Evolutionary conservation across 495 filamentous ascomycete species (phyloP).

Genomic region (Penicillium odoratum): DNA sequence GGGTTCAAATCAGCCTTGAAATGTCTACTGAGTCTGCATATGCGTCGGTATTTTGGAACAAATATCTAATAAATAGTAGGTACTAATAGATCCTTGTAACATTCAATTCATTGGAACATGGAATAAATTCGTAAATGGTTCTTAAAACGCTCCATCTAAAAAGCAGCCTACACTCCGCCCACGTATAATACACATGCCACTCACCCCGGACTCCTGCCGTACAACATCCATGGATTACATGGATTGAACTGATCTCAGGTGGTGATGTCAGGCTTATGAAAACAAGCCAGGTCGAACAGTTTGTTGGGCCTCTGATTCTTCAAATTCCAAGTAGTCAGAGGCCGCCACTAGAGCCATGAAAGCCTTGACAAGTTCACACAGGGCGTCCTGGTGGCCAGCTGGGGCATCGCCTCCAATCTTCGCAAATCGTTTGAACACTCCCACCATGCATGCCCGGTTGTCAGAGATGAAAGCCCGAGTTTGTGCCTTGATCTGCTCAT

Average conservation of each 20-base stretch:
- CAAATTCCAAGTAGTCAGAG: conserved; percentile 60
- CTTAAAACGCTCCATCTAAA: conserved; percentile 21
- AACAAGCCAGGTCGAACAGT: conserved; percentile 34
- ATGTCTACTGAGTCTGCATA: too few species aligned
- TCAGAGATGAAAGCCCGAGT: conserved; percentile 74
- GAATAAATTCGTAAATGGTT: conserved; percentile 1
- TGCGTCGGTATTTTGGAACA: too few species aligned
- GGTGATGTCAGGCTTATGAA: conserved; percentile 27
- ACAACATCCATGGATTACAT: too few species aligned
- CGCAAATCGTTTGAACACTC: conserved; percentile 87
- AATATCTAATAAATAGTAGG: too few species aligned
- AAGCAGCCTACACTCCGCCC: conserved; percentile 21
- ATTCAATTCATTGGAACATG: background rate
- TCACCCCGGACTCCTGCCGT: background rate
- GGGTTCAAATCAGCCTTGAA: too few species aligned
- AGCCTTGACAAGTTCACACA: conserved; percentile 59
- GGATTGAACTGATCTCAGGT: background rate
- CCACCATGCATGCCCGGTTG: conserved; percentile 76
- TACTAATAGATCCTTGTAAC: background rate
- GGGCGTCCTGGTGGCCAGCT: conserved; percentile 37
- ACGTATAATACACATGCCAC: conserved; percentile 16
- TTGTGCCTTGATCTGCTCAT: conserved; percentile 71
- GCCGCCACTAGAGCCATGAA: conserved; percentile 59
- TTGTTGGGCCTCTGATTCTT: conserved; percentile 43
- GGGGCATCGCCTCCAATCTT: conserved; percentile 62